Evolutionary conservation across 106 monocot species (phyloP).

Genomic region (Allium fistulosum): DNA sequence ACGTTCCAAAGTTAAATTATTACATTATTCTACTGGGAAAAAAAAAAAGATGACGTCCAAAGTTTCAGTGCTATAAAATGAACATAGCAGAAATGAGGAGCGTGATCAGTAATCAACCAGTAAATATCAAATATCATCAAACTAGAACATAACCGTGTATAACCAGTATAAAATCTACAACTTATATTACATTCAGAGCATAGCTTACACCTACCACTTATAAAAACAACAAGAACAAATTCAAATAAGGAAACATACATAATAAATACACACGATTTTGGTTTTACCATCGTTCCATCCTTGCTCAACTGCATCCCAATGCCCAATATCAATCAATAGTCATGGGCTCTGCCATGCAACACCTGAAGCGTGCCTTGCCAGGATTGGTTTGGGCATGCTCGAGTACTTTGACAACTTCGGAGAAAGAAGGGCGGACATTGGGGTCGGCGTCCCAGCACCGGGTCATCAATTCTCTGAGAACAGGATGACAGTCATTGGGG

Average conservation of each 20-base stretch:
- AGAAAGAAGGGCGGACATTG: conserved; percentile 22
- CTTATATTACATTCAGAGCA: background rate
- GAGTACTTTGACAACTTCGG: conserved; percentile 18
- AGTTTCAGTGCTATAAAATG: too few species aligned
- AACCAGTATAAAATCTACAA: too few species aligned
- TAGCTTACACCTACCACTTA: background rate
- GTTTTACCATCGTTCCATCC: background rate
- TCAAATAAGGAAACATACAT: background rate
- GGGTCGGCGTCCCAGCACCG: conserved; percentile 36
- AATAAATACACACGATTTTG: conserved; percentile 1
- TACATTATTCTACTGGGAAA: too few species aligned
- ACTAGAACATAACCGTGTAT: too few species aligned
- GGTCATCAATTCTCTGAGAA: conserved; percentile 22
- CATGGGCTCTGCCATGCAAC: conserved; percentile 27
- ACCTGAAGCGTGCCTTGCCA: conserved; percentile 20
- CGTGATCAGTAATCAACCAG: too few species aligned
- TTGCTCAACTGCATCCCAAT: background rate
- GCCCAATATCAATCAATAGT: conserved; percentile 4
- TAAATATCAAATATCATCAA: too few species aligned
- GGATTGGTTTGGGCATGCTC: conserved; percentile 9
- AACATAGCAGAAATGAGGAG: too few species aligned
- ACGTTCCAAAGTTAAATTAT: too few species aligned
- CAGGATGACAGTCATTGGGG: conserved; percentile 20
- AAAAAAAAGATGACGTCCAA: too few species aligned
- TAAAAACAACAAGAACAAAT: background rate